Base-by-base conservation (phyloP, 1,284 basidiomycete species). In the Cryptococcus sp. region DNA sequence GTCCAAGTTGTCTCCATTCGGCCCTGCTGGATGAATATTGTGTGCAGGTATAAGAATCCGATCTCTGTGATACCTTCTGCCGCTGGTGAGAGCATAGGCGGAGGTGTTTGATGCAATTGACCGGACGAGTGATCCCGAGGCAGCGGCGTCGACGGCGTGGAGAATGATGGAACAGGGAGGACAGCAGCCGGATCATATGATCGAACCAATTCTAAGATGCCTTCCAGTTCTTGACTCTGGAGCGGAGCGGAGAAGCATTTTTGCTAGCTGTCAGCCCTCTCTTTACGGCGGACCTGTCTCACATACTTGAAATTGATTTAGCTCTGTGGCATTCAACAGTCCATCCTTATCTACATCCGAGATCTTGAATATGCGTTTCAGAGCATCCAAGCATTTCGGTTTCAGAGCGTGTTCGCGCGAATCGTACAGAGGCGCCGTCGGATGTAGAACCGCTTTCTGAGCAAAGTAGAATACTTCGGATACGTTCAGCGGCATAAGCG, bases 381-480 rank as follows among this genome's bases (percentile, higher is more conserved):
- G 78, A 1, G 94, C 94, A 49, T 85, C 84, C 34, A 88, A 80
- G 69, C 92, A 98, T 49, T 90, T 88, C 7, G 91, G 89, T 80
- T 98, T 98, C 47, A 97, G 78, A n/a, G 86, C 85, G 76, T 98
- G 94, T 66, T 96, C 89, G 68, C 92, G 80, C 7, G 92, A 96
- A 75, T 98, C 94, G 74, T 98, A 98, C 22, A 98, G 78, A 3
- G 94, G 94, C 7, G 96, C 94, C 4, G 93, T 96, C 1, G 96
- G 94, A 72, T 98, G 91, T 16, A 98, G 79, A 23, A 98, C 96
- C 4, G 96, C 96, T 72, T 97, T 98, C 76, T 97, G 94, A 0
- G 96, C 94, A 74, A 97, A 98, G 75, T 96, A 98, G 78, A 98
- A 96, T n/a, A 97, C 91, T 74, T 97, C 94, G 28, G 91, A 93